A percentile compares a stretch with the other conserved stretches of the same genome.
These are phyloP conservation scores for Penicillium sp. DNA, from an alignment of 2,329 filamentous ascomycete species.

Conservation along the genomic window DNA sequence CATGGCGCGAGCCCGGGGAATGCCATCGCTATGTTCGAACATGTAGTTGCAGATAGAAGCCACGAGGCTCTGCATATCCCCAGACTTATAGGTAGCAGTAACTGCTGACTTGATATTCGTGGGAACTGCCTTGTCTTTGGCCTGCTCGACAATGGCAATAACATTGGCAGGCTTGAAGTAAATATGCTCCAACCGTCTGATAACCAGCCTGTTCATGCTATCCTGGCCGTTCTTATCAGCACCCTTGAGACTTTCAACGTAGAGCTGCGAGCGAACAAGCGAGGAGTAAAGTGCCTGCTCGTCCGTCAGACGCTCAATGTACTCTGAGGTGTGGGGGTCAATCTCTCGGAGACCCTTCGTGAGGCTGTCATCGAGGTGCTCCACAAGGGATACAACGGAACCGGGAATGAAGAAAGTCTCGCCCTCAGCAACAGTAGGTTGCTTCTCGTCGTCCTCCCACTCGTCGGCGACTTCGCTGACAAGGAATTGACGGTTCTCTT, in stretches of 20 bases:
- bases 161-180: conserved; percentile 99
- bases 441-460: conserved; percentile 98
- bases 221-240: conserved; percentile 68
- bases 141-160: conserved; percentile 85
- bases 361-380: conserved; percentile 93
- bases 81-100: conserved; percentile 60
- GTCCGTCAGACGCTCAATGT: conserved; percentile 88
- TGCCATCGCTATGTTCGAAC: conserved; percentile 87
- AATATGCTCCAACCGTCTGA: conserved; percentile 89
- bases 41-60: conserved; percentile 88
- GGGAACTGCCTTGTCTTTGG: conserved; percentile 76
- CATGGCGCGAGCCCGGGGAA: conserved; percentile 93
- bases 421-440: conserved; percentile 61
- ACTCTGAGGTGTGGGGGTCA: conserved; percentile 96
- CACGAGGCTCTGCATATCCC: conserved; percentile 64
- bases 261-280: conserved; percentile 78
- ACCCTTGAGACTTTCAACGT: conserved; percentile 72
- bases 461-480: conserved; percentile 89
- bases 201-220: conserved; percentile 80
- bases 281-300: conserved; percentile 85
- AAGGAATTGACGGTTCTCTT: conserved; percentile 68
- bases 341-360: conserved; percentile 94
- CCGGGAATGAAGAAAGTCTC: conserved; percentile 86
- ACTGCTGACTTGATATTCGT: conserved; percentile 64
- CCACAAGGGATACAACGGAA: conserved; percentile 86